Base-by-base conservation (phyloP, 2,329 filamentous ascomycete species). In the Acrocalymma vagum region DNA sequence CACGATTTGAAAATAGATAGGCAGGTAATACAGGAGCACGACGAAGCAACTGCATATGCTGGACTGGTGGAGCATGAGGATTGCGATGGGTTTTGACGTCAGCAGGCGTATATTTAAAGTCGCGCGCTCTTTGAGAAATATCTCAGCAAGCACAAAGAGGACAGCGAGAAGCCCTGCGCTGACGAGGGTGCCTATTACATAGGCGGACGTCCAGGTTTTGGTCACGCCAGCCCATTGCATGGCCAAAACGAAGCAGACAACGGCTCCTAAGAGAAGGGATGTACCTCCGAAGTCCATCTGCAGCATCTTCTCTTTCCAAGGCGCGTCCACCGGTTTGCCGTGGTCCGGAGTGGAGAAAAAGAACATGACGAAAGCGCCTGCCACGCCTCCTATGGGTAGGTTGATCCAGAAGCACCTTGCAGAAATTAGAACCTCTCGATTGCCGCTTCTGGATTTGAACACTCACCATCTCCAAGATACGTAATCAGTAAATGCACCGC, bases 1-100 rank as follows among this genome's bases (percentile, higher is more conserved):
- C 5, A 75, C 64, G 1, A 62, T 56, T 51, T 78, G 75, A 58
- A 78, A 78, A 51, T 74, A 77, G 27, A 78, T 71, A 5, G 74
- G 74, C 1, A 76, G 56, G 48, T 73, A 75, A 57, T 75, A 76
- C 6, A 75, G 48, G 2, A 71, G 32, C 9, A 72, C 20, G 42
- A 72, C 63, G 42, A 63, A 73, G n/a, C 43, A 34, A 7, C 70
- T 71, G 52, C 41, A 37, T 30, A 55, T 44, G 38, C 72, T 65
- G 48, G 72, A 63, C 13, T 62, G 55, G 45, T 62, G 74, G 8
- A 62, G 34, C 26, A 55, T 67, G 28, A 55, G 53, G 13, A 59
- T 53, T 5, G 42, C 56, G 31, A 76, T 57, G 3, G 60, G 60
- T 10, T 70, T 63, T 24, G 70, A 53, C 28, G 63, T 64, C 9